Evolutionary conservation across 1,284 basidiomycete genomes (phyloP), one percentile per base, ranked within the genome.

Genomic region (Macrocybe sp.): DNA sequence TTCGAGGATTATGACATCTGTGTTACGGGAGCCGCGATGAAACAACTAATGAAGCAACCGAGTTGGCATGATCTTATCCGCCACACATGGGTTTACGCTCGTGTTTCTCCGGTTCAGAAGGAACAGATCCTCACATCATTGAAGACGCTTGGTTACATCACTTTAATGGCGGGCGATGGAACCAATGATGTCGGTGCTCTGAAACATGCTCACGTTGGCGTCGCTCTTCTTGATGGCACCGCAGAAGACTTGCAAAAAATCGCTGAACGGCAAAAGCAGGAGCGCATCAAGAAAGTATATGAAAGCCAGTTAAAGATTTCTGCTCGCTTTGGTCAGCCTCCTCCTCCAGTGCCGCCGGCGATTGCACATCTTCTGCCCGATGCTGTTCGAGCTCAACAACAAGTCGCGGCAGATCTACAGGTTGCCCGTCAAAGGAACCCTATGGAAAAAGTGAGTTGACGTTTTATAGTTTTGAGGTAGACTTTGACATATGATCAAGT

Each of bases 141-240:
- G 48, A 92, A 93, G 64, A 76, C 77, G 9, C 80, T 96, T 28
- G 94, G 94, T 28, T 97, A 91, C 65, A 78, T 79, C 6, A 97
- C 94, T 0, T 76, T 97, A 47, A 97, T 97, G 94, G 94, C 93
- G 7, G 94, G 94, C 50, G 95, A 97, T 63, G 95, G 95, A 35
- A 97, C 94, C 11, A 97, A 97, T 65, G 94, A 97, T 57, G 94
- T 97, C 41, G 94, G 95, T 31, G 94, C 95, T 2, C 80, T 97
- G 45, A 97, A 97, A 66, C 92, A 96, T 63, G 94, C 95, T 0
- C 92, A 97, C 64, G 87, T 97, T 49, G 94, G 94, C 54, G 90
- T 97, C 12, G 94, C 94, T 1, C 74, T 97, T 2, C 73, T 97
- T 40, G 92, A 97, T 60, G 94, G 94, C 0, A 90, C 92, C 0